Base-by-base conservation (phyloP, 2,329 filamentous ascomycete genomes). In the Aspergillus fumigatiaffinis region DNA sequence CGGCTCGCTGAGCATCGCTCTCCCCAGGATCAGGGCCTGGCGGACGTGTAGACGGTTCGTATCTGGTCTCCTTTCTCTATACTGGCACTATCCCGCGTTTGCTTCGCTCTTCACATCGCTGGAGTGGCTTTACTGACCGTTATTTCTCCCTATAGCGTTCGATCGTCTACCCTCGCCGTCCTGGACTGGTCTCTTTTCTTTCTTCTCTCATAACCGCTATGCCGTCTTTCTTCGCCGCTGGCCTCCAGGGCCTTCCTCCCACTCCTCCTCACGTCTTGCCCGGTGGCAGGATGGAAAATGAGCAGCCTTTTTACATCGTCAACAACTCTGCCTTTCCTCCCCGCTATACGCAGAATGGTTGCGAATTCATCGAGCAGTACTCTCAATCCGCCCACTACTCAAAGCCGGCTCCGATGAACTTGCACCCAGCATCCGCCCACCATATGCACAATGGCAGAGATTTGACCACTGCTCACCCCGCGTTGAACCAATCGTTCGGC, bases 291-390 rank as follows among this genome's bases (percentile, higher is more conserved):
- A 66, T 76, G 66, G 74, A 77, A 42, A 61, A 63, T 50, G 73
- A 77, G 58, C 70, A 68, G 46, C 63, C 72, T 35, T 76, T 72
- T 63, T 79, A 77, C 63, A 62, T 71, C 42, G 61, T 72, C 55
- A 70, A 69, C 52, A 71, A 72, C 50, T 68, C 74, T 48, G 71
- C 71, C 50, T 78, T 76, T 56, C 72, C 74, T 50, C 70, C 73
- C 57, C 75, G 76, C 53, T 77, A 76, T 63, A 69, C 73, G 51
- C 75, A 77, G 64, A 77, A 68, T 52, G 73, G 76, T 51, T 74
- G 71, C 62, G 77, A 79, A 53, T 77, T 77, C 63, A 74, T 75
- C 62, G 77, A 79, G 57, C 73, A 77, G 62, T 79, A 77, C 63
- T 73, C 74, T n/a, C 74, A 77, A 60, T 71, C 73, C n/a, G 59